Percentiles rank a stretch among this genome's conserved stretches.
phyloP scores from a whole-genome alignment of 2,329 filamentous ascomycete species.

The Colletotrichum acutatum region DNA sequence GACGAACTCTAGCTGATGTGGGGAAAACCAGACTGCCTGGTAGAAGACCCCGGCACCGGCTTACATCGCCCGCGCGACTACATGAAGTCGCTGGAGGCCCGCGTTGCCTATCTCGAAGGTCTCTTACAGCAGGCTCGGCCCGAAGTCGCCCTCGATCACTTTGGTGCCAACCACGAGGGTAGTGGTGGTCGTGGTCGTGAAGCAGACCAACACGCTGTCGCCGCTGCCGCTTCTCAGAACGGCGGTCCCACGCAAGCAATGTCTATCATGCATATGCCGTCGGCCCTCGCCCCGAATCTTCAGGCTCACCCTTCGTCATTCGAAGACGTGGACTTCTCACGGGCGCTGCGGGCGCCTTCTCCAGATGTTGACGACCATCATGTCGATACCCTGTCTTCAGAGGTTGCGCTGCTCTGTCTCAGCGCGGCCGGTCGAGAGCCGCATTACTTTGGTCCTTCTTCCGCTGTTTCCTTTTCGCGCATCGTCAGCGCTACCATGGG shows the following conservation, averaged over 20 bases:
- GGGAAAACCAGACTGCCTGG: constrained; percentile 42
- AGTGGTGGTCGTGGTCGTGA: background rate
- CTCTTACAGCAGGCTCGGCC: constrained; percentile 42
- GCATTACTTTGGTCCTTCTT: constrained; percentile 51
- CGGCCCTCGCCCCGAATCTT: background rate
- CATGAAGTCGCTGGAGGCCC: constrained; percentile 43
- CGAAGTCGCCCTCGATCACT: constrained; percentile 40
- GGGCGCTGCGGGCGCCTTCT: background rate
- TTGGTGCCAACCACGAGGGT: background rate
- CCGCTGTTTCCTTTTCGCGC: constrained; percentile 45
- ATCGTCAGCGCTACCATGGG: constrained; percentile 42
- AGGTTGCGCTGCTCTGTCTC: constrained; percentile 46
- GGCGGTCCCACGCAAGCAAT: background rate
- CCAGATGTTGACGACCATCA: constrained; percentile 22
- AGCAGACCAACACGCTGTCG: background rate
- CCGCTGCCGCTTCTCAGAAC: background rate
- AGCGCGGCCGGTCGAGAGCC: constrained; percentile 47
- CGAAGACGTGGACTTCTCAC: constrained; percentile 8
- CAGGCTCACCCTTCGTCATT: background rate
- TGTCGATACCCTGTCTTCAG: constrained; percentile 39
- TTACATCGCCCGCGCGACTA: constrained; percentile 46
- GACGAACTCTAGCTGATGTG: background rate
- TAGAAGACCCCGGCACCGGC: constrained; percentile 49
- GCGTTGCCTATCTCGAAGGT: constrained; percentile 44
- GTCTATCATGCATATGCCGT: background rate